These are phyloP conservation scores for Boeremia exigua DNA, from an alignment of 2,329 filamentous ascomycete genomes.

Conservation along the genomic window DNA sequence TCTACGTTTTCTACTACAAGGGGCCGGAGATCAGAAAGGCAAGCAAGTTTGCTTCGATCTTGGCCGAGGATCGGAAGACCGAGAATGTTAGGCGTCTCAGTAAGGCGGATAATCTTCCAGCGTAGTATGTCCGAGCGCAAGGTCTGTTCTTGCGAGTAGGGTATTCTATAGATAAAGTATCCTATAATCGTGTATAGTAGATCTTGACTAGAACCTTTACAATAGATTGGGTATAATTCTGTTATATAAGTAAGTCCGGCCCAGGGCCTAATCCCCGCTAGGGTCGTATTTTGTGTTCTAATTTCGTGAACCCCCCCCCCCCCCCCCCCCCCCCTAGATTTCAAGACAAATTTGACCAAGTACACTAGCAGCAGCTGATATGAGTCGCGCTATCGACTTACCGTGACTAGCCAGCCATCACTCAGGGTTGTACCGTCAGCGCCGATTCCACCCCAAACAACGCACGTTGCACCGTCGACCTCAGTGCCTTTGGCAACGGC, in stretches of 20 bases:
- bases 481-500: slow-evolving; percentile 51
- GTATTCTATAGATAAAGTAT: no score
- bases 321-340: no score
- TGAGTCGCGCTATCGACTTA: slow-evolving; percentile 45
- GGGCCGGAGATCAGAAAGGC: slow-evolving; percentile 60
- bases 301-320: no score
- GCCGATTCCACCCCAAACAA: slow-evolving; percentile 62
- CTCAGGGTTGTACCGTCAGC: slow-evolving; percentile 48
- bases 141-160: no score
- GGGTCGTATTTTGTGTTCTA: no score
- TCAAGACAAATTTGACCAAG: no score
- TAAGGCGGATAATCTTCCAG: slow-evolving; percentile 25
- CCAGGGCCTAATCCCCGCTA: no score
- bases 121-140: neutral
- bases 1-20: slow-evolving; percentile 58
- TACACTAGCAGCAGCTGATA: no score
- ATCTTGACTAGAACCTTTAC: no score
- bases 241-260: no score
- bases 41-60: slow-evolving; percentile 57
- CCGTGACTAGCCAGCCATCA: slow-evolving; percentile 54
- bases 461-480: slow-evolving; percentile 55
- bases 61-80: slow-evolving; percentile 33
- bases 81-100: slow-evolving; percentile 27
- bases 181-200: no score
- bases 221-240: no score